Base-by-base conservation (phyloP, 2,329 filamentous ascomycete species). In the Lachnellula willkommii region DNA sequence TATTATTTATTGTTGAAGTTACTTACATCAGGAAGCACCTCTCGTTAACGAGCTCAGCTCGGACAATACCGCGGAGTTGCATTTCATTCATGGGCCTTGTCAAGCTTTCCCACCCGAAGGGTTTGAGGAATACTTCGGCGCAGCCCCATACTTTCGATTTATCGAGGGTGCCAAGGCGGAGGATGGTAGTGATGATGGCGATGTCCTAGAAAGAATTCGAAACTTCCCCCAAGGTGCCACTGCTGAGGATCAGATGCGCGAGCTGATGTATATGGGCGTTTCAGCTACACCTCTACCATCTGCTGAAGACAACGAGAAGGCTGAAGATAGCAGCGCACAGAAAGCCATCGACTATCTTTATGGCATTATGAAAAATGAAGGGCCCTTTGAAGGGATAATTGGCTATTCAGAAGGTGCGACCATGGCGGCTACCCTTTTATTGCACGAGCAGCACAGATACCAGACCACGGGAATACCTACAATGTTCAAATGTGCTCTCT, bases 381-480 rank as follows among this genome's bases (percentile, higher is more conserved):
- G 73, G 0, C 73, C 74, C 1, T 74, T 81, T 55, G 76, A 79
- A 56, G 81, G 78, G 2, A 77, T 85, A 47, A 73, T 85, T 17
- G 82, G 82, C 1, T 85, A 84, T 62, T 83, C 80, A 0, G 81
- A 85, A 64, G 82, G 82, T 3, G 80, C 82, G 1, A 78, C 77
- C 0, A 74, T 80, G 14, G 82, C 81, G 0, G 77, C 78, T 2
- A 81, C 78, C 0, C 66, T 81, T 12, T 66, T 83, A 4, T 67
- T 83, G 0, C 75, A 82, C 52, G 80, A 83, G 61, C 71, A 74
- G 9, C 70, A 74, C 46, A 65, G 68, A 48, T 65, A 69, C 47
- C 70, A 63, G 39, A 55, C 40, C 9, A 66, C 69, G 36, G 75
- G 72, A 0, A 63, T 59, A 45, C 32, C 40, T 5, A 49, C 54